Base-by-base conservation (phyloP, 2,329 filamentous ascomycete species). In the Colletotrichum melonis region DNA sequence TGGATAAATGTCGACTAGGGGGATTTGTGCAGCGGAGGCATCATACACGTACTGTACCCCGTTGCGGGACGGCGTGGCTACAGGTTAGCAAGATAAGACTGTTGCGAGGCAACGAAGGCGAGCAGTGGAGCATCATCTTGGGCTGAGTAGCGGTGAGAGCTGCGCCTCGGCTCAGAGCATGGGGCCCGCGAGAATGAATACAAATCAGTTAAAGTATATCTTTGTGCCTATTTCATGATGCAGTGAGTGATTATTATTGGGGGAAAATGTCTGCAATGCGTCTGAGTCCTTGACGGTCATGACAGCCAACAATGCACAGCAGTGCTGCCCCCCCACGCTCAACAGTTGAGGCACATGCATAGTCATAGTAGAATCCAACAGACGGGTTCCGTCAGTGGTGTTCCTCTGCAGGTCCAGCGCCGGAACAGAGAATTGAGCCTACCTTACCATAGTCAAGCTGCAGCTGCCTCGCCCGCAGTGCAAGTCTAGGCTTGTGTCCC, bases 81-180 rank as follows among this genome's bases (percentile, higher is more conserved):
- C 70, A 70, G 67, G 67, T 70, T 73, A 73, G 67, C 70, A 73
- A 49, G 70, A 60, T 65, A 24, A 65, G 60, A 70, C 60, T 16
- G 70, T 73, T 73, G 70, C 70, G 70, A 73, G 70, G 70, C 70
- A 73, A 73, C 70, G 60, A 46, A 68, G 22, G 35, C 28, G 63
- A 24, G 46, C 30, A 56, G 70, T 70, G 70, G 70, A 73, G 70
- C 67, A 52, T 32, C 42, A 55, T 42, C 62, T 73, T 46, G 46
- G 56, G 56, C 54, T 57, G 67, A 70, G 67, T 70, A 60, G 70
- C 70, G 70, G 70, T 73, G 70, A 73, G 70, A 60, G 32, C 52
- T 56, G 22, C 66, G 24, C 42, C 67, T 66, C 70, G 60, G 69
- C 70, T 54, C n/a, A 42, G 19, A 55, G 59, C 60, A 56, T 49